phyloP scores from a whole-genome alignment of 176 grass and related monocot species.

The Raddia distichophylla region DNA sequence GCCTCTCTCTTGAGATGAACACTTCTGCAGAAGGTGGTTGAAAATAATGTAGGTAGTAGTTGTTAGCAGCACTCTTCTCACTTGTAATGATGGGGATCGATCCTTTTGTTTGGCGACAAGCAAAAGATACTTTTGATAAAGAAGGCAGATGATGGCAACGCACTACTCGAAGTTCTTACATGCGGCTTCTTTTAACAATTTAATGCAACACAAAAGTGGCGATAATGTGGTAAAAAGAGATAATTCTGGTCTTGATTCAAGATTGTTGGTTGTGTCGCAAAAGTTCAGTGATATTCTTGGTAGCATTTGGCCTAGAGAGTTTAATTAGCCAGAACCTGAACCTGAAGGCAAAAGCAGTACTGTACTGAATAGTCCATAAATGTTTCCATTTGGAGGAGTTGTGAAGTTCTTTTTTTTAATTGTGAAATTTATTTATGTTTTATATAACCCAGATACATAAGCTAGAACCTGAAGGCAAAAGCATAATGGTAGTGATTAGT shows the following conservation, averaged over 20 bases:
- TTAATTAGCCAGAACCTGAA: not conserved
- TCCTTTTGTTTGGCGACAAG: constrained; percentile 18
- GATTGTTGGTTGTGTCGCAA: not conserved
- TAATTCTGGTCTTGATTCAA: not conserved
- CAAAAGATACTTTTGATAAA: constrained; percentile 11
- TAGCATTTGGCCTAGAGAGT: not conserved
- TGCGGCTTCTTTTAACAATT: not conserved
- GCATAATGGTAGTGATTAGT: no score
- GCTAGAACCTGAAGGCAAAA: no score
- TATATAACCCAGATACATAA: no score
- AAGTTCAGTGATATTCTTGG: not conserved
- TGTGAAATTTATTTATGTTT: no score
- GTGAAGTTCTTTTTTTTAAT: not conserved
- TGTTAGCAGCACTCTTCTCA: constrained; percentile 22
- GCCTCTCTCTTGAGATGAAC: not conserved
- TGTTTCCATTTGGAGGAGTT: not conserved
- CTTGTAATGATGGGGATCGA: not conserved
- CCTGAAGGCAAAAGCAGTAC: not conserved
- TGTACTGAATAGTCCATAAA: not conserved
- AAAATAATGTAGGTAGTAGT: constrained; percentile 21
- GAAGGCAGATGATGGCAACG: not conserved
- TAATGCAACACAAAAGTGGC: not conserved
- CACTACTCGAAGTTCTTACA: constrained; percentile 1
- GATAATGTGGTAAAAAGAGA: not conserved
- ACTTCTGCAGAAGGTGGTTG: not conserved